phyloP scores from a whole-genome alignment of 495 filamentous ascomycete genomes.

The Poronia punctata region DNA sequence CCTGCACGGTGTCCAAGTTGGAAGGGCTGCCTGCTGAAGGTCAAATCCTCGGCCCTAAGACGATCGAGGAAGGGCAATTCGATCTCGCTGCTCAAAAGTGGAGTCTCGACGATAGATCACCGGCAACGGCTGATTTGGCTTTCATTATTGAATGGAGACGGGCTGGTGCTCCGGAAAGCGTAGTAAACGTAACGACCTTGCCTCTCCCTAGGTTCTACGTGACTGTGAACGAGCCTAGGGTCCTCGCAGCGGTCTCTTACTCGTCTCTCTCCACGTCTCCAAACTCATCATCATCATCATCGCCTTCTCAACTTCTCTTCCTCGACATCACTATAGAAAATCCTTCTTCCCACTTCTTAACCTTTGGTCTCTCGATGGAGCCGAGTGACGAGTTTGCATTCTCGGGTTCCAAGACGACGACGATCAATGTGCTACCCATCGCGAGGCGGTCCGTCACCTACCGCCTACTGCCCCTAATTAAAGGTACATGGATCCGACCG shows the following conservation, averaged over 20 bases:
- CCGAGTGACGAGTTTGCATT: constrained; percentile 89
- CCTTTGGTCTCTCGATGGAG: constrained; percentile 88
- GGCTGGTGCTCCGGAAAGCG: constrained; percentile 20
- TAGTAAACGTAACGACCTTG: constrained; percentile 52
- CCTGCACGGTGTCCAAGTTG: constrained; percentile 27
- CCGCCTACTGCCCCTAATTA: constrained; percentile 52
- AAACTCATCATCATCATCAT: constrained; percentile 7
- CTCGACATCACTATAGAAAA: constrained; percentile 78
- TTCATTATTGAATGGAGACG: constrained; percentile 73
- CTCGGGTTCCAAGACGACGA: constrained; percentile 73
- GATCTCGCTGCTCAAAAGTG: constrained; percentile 62
- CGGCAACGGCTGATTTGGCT: constrained; percentile 64
- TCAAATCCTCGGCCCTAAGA: constrained; percentile 49
- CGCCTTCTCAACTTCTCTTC: constrained; percentile 27
- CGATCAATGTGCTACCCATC: constrained; percentile 70
- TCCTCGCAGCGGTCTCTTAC: constrained; percentile 59
- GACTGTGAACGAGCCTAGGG: constrained; percentile 78
- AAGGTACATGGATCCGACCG: constrained; percentile 63
- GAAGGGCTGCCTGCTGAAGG: constrained; percentile 21
- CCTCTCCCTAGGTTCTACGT: constrained; percentile 71
- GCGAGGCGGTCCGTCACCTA: constrained; percentile 65
- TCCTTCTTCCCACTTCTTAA: constrained; percentile 86
- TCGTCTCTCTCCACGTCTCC: constrained; percentile 20
- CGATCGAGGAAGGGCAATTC: constrained; percentile 64
- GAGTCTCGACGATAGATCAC: constrained; percentile 70